A percentile compares a stretch with the other conserved stretches of the same genome.
Conservation (phyloP, 805 yeast genomes). For the Kodamaea neixiangensis region DNA sequence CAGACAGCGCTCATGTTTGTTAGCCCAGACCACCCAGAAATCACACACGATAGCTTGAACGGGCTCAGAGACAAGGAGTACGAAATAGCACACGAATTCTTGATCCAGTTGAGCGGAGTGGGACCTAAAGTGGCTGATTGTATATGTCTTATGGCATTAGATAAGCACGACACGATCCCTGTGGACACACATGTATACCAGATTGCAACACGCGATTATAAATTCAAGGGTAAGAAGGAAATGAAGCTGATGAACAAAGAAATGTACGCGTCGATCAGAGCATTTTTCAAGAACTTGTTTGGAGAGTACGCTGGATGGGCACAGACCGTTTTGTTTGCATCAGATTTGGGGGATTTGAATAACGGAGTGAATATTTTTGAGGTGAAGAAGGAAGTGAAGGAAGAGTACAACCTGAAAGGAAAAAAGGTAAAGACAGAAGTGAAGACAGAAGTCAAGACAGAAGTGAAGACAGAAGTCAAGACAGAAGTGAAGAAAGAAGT, state of each 20-base stretch:
- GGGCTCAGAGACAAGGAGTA: constrained; percentile 49
- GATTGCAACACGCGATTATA: constrained; percentile 82
- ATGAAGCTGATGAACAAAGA: constrained; percentile 48
- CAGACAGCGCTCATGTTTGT: constrained; percentile 66
- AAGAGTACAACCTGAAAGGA: constrained; percentile 19
- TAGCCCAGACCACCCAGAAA: constrained; percentile 38
- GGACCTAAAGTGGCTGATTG: constrained; percentile 99
- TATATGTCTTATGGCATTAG: constrained; percentile 87
- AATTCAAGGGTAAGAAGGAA: constrained; percentile 48
- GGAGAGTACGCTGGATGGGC: constrained; percentile 99
- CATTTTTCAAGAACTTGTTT: constrained; percentile 67
- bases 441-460: constrained; percentile 25
- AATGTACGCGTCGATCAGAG: constrained; percentile 57
- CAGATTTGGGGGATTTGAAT: constrained; percentile 71
- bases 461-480: constrained; percentile 25
- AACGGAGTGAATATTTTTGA: constrained; percentile 54
- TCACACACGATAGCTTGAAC: constrained; percentile 38
- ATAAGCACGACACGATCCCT: constrained; percentile 85
- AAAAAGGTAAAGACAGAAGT: constrained; percentile 32
- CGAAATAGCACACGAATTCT: constrained; percentile 54
- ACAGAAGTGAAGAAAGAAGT: constrained; percentile 26
- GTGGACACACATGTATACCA: constrained; percentile 95
- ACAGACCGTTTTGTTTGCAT: constrained; percentile 88
- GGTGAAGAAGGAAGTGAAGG: background rate
- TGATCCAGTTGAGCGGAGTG: constrained; percentile 77